Evolutionary conservation across 2,329 filamentous ascomycete species (phyloP).

Genomic region (Falciphora oryzae): DNA sequence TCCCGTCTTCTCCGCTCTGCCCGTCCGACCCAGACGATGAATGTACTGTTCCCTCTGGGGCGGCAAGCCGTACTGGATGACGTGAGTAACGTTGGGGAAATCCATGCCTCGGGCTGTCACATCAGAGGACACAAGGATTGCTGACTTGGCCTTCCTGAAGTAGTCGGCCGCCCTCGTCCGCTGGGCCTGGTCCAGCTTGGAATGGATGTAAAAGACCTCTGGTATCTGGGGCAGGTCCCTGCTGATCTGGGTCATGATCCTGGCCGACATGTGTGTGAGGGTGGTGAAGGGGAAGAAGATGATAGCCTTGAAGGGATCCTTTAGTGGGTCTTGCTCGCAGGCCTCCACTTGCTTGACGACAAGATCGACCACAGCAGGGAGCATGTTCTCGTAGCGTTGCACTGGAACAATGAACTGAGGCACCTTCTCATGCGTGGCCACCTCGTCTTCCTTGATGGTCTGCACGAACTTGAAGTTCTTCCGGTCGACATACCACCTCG

Average conservation of each 20-base stretch:
- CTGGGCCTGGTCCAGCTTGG: constrained; percentile 62
- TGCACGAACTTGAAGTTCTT: constrained; percentile 82
- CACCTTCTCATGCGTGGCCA: constrained; percentile 77
- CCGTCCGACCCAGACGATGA: constrained; percentile 62
- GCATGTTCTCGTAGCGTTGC: constrained; percentile 65
- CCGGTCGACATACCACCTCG: constrained; percentile 70
- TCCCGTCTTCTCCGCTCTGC: constrained; percentile 66
- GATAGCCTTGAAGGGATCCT: constrained; percentile 85
- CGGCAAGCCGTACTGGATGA: constrained; percentile 53
- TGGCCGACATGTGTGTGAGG: constrained; percentile 34
- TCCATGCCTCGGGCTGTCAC: constrained; percentile 80
- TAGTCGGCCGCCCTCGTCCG: constrained; percentile 65
- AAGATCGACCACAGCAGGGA: constrained; percentile 74
- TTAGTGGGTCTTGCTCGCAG: constrained; percentile 27
- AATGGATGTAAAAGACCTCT: constrained; percentile 62
- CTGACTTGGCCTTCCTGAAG: constrained; percentile 62
- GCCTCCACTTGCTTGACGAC: constrained; percentile 52
- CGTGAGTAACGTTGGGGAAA: constrained; percentile 48
- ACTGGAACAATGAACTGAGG: constrained; percentile 71
- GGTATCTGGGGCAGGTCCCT: constrained; percentile 32
- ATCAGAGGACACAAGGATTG: constrained; percentile 70
- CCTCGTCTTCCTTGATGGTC: constrained; percentile 77
- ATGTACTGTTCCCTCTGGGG: constrained; percentile 52
- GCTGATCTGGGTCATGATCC: constrained; percentile 54
- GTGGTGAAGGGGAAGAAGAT: constrained; percentile 81